phyloP scores from a whole-genome alignment of 176 grass and related monocot genomes.

The Thalia dealbata region DNA sequence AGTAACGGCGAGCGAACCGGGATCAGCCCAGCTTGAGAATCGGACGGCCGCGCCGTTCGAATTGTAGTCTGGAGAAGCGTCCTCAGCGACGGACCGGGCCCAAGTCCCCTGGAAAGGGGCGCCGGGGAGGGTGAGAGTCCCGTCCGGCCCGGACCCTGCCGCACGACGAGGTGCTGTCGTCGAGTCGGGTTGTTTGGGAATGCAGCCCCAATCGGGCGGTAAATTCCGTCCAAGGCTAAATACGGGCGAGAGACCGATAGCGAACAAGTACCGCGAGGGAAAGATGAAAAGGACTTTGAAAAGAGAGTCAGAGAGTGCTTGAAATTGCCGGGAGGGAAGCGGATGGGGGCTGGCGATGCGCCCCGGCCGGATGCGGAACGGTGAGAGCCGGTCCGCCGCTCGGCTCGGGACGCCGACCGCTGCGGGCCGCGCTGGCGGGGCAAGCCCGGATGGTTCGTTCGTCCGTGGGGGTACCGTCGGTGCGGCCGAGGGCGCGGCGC shows the following conservation, averaged over 20 bases:
- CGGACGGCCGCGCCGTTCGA: background rate
- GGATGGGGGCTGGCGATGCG: conserved; percentile 49
- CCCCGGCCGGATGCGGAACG: conserved; percentile 24
- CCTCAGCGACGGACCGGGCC: conserved; percentile 3
- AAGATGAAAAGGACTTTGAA: conserved; percentile 72
- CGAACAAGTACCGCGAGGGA: conserved; percentile 67
- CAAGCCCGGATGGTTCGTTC: no score
- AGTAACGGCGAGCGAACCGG: conserved; percentile 11
- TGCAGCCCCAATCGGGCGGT: no score
- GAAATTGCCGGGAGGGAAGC: conserved; percentile 69
- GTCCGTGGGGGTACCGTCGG: no score
- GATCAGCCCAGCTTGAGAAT: conserved; percentile 5
- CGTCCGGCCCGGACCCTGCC: no score
- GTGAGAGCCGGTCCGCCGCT: no score
- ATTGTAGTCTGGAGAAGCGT: conserved; percentile 4
- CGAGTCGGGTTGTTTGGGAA: no score
- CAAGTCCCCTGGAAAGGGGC: conserved; percentile 1
- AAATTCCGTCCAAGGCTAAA: conserved; percentile 45
- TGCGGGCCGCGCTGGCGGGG: no score
- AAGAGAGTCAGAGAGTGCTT: conserved; percentile 71
- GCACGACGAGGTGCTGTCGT: no score
- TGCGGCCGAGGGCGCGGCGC: no score
- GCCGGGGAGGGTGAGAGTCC: no score
- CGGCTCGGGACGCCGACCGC: no score
- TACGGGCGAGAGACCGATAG: conserved; percentile 59